Conservation (phyloP, 192 early-diverging fungal species). For the Irineochytrium annulatum region DNA sequence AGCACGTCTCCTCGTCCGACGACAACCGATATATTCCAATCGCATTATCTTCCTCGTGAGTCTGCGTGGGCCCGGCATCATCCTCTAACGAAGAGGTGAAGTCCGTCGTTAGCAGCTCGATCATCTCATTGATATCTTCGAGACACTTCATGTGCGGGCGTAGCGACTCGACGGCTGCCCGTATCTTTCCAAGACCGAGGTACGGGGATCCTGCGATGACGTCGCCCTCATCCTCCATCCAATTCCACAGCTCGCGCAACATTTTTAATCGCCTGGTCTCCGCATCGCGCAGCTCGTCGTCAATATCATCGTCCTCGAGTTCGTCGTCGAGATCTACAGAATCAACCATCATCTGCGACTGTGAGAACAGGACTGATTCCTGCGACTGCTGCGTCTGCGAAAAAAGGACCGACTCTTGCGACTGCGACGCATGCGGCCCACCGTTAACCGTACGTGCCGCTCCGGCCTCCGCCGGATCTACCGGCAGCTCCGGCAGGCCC, state of each 20-base stretch:
- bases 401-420: not conserved
- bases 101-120: conserved; percentile 33
- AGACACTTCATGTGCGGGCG: conserved; percentile 23
- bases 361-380: conserved; percentile 10
- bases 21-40: conserved; percentile 18
- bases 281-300: conserved; percentile 20
- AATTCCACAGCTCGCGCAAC: conserved; percentile 6
- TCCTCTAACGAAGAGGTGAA: conserved; percentile 3
- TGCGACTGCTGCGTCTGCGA: conserved; percentile 20
- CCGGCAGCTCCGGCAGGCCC: no score
- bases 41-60: conserved; percentile 1
- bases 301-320: conserved; percentile 20
- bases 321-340: conserved; percentile 14
- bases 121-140: conserved; percentile 19
- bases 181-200: conserved; percentile 24
- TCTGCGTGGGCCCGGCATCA: not conserved
- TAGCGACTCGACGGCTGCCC: conserved; percentile 26
- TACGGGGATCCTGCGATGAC: not conserved
- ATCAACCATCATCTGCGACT: not conserved
- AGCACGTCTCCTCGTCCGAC: conserved; percentile 32
- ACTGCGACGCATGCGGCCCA: not conserved
- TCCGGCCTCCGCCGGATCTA: no score
- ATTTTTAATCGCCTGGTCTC: not conserved
- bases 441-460: not conserved
- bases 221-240: conserved; percentile 14